These are phyloP conservation scores for Limonium bicolor DNA, from an alignment of 148 eudicot species.

Conservation along the genomic window DNA sequence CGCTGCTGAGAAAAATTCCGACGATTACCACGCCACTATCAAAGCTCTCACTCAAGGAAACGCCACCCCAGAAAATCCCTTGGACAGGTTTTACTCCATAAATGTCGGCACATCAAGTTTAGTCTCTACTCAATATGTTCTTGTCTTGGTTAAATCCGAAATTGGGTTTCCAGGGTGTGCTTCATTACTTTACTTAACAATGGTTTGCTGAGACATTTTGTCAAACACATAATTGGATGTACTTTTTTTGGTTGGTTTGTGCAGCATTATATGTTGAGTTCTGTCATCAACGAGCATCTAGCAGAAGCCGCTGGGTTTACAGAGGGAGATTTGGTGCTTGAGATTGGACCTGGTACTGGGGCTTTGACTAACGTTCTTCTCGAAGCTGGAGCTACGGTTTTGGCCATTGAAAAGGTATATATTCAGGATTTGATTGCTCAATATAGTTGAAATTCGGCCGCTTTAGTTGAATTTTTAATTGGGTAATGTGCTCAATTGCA, in stretches of 20 bases:
- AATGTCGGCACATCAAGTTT: background rate
- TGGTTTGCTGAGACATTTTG: constrained; percentile 20
- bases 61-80: constrained; percentile 86
- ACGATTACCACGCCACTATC: constrained; percentile 78
- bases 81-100: constrained; percentile 76
- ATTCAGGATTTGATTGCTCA: too few species aligned
- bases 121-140: background rate
- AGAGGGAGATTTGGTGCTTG: constrained; percentile 85
- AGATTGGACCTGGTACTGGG: constrained; percentile 96
- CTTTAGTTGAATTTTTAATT: too few species aligned
- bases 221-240: constrained; percentile 21
- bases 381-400: constrained; percentile 55
- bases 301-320: constrained; percentile 47
- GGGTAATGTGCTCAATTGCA: too few species aligned
- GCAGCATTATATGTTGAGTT: constrained; percentile 93
- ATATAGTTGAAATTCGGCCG: too few species aligned
- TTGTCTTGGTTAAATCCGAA: too few species aligned
- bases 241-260: constrained; percentile 6
- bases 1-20: constrained; percentile 17
- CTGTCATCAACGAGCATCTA: constrained; percentile 58
- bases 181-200: background rate
- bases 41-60: constrained; percentile 75
- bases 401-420: constrained; percentile 70
- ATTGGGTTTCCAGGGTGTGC: too few species aligned
- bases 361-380: constrained; percentile 69